These are phyloP conservation scores for Kodamaea hsintzibuensis DNA, from an alignment of 805 yeast species.

Conservation along the genomic window DNA sequence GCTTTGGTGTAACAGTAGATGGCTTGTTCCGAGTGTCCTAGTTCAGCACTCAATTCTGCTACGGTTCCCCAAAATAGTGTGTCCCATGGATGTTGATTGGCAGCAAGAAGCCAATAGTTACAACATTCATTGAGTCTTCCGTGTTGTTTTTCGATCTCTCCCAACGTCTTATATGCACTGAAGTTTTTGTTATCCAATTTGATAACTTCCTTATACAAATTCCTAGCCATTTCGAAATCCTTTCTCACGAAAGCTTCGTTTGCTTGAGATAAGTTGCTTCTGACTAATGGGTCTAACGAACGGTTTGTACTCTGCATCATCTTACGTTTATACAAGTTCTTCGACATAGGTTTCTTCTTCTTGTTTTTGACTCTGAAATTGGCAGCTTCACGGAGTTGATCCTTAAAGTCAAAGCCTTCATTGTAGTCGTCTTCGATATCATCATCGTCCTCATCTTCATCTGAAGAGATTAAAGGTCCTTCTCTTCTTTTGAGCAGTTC, in stretches of 20 bases:
- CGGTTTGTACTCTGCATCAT: conserved; percentile 36
- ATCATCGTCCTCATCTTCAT: conserved; percentile 29
- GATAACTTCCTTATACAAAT: conserved; percentile 66
- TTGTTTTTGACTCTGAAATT: conserved; percentile 53
- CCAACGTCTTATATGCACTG: conserved; percentile 84
- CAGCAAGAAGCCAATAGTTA: conserved; percentile 79
- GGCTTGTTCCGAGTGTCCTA: conserved; percentile 75
- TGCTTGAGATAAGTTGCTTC: conserved; percentile 65
- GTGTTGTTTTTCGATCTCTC: conserved; percentile 73
- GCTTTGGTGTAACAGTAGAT: conserved; percentile 75
- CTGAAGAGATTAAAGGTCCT: conserved; percentile 18
- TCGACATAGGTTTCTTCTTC: conserved; percentile 16
- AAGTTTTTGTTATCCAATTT: conserved; percentile 74
- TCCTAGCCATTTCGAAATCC: conserved; percentile 60
- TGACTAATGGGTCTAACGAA: conserved; percentile 71
- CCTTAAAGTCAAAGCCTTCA: conserved; percentile 52
- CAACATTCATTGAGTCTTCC: conserved; percentile 73
- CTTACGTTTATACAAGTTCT: conserved; percentile 37
- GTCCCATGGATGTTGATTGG: conserved; percentile 74
- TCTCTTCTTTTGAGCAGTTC: neutral
- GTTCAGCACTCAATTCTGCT: conserved; percentile 62
- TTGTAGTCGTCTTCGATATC: conserved; percentile 35
- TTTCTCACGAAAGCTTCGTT: conserved; percentile 75
- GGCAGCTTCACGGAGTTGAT: conserved; percentile 67
- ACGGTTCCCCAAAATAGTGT: conserved; percentile 76